A percentile compares a stretch with the other conserved stretches of the same genome.
Evolutionary conservation across 2,329 filamentous ascomycete genomes (phyloP).

Genomic region (Fusarium sublunatum): DNA sequence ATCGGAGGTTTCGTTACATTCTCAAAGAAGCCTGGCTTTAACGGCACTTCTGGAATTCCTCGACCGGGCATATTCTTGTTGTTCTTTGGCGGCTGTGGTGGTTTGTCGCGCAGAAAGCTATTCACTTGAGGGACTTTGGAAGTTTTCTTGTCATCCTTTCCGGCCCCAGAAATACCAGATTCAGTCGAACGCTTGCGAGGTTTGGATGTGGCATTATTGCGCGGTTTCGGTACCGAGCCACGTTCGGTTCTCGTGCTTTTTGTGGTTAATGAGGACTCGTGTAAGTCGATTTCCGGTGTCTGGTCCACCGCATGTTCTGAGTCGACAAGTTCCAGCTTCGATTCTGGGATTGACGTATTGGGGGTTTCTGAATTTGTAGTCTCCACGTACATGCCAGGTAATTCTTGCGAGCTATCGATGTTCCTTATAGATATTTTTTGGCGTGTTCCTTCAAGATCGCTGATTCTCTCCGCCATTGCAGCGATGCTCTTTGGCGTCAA

Average conservation of each 20-base stretch:
- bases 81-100: conserved; percentile 48
- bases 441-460: conserved; percentile 13
- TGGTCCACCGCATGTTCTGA: neutral
- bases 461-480: conserved; percentile 57
- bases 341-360: neutral
- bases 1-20: conserved; percentile 48
- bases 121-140: conserved; percentile 48
- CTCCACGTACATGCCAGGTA: neutral
- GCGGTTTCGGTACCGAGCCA: conserved; percentile 19
- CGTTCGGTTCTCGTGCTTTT: conserved; percentile 23
- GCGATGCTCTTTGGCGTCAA: conserved; percentile 69
- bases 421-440: conserved; percentile 3
- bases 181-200: conserved; percentile 50
- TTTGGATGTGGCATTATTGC: conserved; percentile 42
- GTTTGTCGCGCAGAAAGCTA: conserved; percentile 51
- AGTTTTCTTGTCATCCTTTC: conserved; percentile 48
- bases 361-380: conserved; percentile 1
- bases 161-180: conserved; percentile 41
- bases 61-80: conserved; percentile 43
- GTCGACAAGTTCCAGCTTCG: neutral
- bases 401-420: neutral
- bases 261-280: conserved; percentile 8
- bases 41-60: conserved; percentile 51
- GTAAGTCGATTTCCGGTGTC: conserved; percentile 2
- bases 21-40: conserved; percentile 54